Percentiles rank a stretch among this genome's conserved stretches.
phyloP scores from a whole-genome alignment of 768 basidiomycete genomes.

The Chalciporus pseudorubinellus region DNA sequence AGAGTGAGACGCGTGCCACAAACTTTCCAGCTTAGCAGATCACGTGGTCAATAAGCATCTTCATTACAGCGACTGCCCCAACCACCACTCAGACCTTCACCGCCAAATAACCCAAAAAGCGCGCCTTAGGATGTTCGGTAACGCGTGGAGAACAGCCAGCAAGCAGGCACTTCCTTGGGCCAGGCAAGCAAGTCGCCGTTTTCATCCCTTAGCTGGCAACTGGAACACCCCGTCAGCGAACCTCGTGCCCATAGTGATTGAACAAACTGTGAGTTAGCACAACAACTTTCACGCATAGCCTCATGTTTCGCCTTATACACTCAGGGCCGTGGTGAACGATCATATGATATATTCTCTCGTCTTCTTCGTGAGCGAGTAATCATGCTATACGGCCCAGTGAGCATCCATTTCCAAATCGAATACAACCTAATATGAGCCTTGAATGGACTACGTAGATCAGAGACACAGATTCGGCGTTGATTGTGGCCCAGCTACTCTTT shows the following conservation, averaged over 20 bases:
- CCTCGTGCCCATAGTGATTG: conserved; percentile 90
- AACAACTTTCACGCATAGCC: conserved; percentile 9
- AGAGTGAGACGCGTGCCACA: conserved; percentile 13
- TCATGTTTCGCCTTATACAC: conserved; percentile 14
- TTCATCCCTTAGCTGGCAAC: conserved; percentile 53
- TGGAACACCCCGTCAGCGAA: conserved; percentile 49
- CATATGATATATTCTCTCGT: conserved; percentile 95
- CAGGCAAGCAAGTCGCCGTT: conserved; percentile 37
- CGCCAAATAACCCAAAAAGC: not conserved
- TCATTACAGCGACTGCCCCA: not conserved
- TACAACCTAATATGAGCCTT: conserved; percentile 8
- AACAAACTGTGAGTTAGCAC: conserved; percentile 67
- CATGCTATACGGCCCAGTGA: conserved; percentile 90
- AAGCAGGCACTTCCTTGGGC: conserved; percentile 12
- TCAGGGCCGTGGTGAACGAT: conserved; percentile 82
- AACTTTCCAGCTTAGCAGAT: conserved; percentile 14
- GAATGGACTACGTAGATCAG: conserved; percentile 57
- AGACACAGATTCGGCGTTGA: conserved; percentile 84
- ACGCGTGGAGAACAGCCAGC: conserved; percentile 23
- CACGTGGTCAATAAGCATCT: conserved; percentile 25
- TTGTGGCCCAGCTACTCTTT: conserved; percentile 91
- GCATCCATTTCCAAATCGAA: conserved; percentile 30
- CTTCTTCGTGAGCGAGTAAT: conserved; percentile 91
- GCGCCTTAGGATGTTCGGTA: conserved; percentile 27
- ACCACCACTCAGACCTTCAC: conserved; percentile 7